Evolutionary conservation across 495 filamentous ascomycete species (phyloP), one percentile per base, ranked within the genome.

Genomic region (Penicillium canariense): DNA sequence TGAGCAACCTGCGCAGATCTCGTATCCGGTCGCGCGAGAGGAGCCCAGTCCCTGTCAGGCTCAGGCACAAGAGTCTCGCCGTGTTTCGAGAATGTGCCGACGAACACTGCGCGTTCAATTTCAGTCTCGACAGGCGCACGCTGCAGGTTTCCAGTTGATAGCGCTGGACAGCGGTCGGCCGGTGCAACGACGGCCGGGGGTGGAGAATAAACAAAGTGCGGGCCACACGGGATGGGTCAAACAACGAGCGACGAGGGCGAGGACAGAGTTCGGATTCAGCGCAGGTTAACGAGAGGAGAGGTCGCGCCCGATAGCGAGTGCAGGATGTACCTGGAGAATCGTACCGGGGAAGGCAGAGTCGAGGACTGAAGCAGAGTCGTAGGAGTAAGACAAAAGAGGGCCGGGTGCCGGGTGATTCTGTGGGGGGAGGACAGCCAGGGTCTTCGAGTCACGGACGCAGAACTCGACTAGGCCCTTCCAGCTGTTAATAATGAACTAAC

Each of bases 141-240:
- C 46, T 56, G 52, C 36, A 50, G 40, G 52, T 34, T 36, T 35
- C 43, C 43, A 30, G 42, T 15, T 18, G 30, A 22, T 14, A n/a
- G 46, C 30, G 54, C 48, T 52, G 52, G n/a, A 40, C 52, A 40
- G 48, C 56, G 63, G 63, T 64, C 61, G 64, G 63, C 55, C 61
- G 59, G 55, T 65, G 64, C 65, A 60, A 67, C 58, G 54, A 65
- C 32, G 51, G 32, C 45, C 50, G 54, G 54, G 54, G 62, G 65
- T 67, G 65, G 65, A 67, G 65, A 65, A 60, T 58, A 65, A 67
- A 62, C 58, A 67, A 65, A 60, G 51, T 55, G 58, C 56, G 49
- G 54, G 52, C 54, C 60, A 60, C 57, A 48, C 50, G 27, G 3
- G 26, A 46, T 25, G 31, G 27, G 40, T 27, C 22, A 27, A 35